Conservation (phyloP, 768 basidiomycete species). For the Galerina sulciceps region DNA sequence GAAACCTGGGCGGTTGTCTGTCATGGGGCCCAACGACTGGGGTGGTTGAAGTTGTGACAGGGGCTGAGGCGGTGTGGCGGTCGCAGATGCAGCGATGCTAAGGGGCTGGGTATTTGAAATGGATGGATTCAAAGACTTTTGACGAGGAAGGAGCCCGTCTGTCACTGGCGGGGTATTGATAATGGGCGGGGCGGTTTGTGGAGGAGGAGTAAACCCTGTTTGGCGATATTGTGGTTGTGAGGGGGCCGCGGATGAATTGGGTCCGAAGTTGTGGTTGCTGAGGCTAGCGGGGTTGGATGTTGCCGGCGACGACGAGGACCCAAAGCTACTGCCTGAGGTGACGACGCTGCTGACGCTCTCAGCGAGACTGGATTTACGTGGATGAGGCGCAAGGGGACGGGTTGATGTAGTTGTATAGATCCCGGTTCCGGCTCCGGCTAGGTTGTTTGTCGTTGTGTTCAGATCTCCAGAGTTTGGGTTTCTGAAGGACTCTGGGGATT, state of each 20-base stretch:
- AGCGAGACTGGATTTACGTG: conserved; percentile 42
- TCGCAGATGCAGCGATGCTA: conserved; percentile 12
- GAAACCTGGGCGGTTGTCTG: conserved; percentile 36
- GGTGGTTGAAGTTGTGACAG: conserved; percentile 23
- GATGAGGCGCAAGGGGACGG: conserved; percentile 22
- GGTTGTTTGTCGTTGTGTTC: conserved; percentile 20
- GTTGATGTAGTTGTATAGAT: conserved; percentile 13
- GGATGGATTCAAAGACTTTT: conserved; percentile 1
- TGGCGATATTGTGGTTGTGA: conserved; percentile 12
- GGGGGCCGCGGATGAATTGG: conserved; percentile 12
- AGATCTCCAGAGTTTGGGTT: conserved; percentile 16
- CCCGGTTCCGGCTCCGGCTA: conserved; percentile 15
- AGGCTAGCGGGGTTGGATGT: conserved; percentile 10
- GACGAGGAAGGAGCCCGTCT: conserved; percentile 1
- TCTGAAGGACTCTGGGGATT: conserved; percentile 34
- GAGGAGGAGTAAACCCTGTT: conserved; percentile 13
- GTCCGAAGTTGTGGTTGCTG: conserved; percentile 18
- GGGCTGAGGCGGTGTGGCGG: conserved; percentile 21
- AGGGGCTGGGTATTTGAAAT: conserved; percentile 11
- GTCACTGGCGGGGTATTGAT: conserved; percentile 9
- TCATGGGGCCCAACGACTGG: conserved; percentile 36
- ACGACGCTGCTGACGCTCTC: conserved; percentile 37
- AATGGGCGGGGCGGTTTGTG: conserved; percentile 24
- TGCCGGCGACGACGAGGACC: conserved; percentile 21
- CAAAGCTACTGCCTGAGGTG: conserved; percentile 25